A percentile compares a stretch with the other conserved stretches of the same genome.
Evolutionary conservation across 441 rosid genomes (phyloP).

Genomic region (Euphorbia corollata): DNA sequence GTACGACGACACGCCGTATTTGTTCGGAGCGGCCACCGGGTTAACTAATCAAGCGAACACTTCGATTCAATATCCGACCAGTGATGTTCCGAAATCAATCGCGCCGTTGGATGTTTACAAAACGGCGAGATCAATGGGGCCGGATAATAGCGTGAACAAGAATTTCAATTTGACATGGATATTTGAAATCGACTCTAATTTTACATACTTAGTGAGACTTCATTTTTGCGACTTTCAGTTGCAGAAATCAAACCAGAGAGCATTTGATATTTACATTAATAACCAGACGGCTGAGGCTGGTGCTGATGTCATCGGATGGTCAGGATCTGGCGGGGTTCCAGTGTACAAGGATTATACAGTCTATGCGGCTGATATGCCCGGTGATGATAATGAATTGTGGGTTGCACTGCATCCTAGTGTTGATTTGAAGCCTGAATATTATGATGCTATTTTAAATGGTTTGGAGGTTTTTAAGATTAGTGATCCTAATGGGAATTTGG

Average conservation of each 20-base stretch:
- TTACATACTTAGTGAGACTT: slow-evolving; percentile 48
- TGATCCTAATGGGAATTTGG: slow-evolving; percentile 35
- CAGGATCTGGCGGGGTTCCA: slow-evolving; percentile 36
- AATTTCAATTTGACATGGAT: slow-evolving; percentile 61
- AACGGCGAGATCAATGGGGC: slow-evolving; percentile 57
- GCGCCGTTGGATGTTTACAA: slow-evolving; percentile 55
- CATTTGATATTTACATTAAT: slow-evolving; percentile 51
- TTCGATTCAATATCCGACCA: slow-evolving; percentile 27
- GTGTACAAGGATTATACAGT: slow-evolving; percentile 50
- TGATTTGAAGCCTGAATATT: slow-evolving; percentile 34
- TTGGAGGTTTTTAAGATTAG: slow-evolving; percentile 56
- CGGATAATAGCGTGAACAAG: slow-evolving; percentile 24
- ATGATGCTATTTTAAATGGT: slow-evolving; percentile 56
- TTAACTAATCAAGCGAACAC: slow-evolving; percentile 22
- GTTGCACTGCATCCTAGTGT: slow-evolving; percentile 40
- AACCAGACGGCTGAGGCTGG: slow-evolving; percentile 45
- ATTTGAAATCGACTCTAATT: slow-evolving; percentile 48
- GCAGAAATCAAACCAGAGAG: slow-evolving; percentile 42
- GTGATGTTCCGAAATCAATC: slow-evolving; percentile 24
- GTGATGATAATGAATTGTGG: slow-evolving; percentile 38
- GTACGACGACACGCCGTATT: slow-evolving; percentile 56
- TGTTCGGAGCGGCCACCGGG: slow-evolving; percentile 45
- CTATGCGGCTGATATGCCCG: slow-evolving; percentile 27
- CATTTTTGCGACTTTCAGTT: slow-evolving; percentile 56
- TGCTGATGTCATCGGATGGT: slow-evolving; percentile 59